Conservation (phyloP, 116 monocot species). For the Dioscorea cayenensis region DNA sequence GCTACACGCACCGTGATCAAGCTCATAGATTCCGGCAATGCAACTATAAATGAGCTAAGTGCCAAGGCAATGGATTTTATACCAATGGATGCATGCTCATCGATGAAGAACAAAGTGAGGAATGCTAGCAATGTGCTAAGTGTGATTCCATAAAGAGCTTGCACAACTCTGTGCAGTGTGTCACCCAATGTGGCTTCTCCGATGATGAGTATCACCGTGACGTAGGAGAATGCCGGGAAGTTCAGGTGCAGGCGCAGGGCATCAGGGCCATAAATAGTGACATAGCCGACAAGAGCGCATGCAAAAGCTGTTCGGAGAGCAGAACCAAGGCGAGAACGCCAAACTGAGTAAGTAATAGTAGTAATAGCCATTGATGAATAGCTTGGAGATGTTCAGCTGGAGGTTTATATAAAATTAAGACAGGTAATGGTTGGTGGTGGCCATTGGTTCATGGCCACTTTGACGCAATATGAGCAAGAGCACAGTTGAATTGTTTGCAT, state of each 20-base stretch:
- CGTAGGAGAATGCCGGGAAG: slow-evolving; percentile 59
- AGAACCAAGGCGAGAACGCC: slow-evolving; percentile 22
- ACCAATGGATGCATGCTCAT: slow-evolving; percentile 7
- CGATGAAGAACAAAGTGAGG: slow-evolving; percentile 19
- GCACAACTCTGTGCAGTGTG: slow-evolving; percentile 20
- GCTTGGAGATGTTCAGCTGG: too few relatives aligned
- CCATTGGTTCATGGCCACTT: neutral
- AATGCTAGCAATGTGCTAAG: slow-evolving; percentile 25
- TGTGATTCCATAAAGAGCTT: slow-evolving; percentile 22
- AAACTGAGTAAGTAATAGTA: neutral
- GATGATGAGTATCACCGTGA: slow-evolving; percentile 29
- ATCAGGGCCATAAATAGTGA: slow-evolving; percentile 24
- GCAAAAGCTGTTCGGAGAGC: slow-evolving; percentile 45
- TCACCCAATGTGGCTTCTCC: slow-evolving; percentile 43
- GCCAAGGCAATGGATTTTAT: slow-evolving; percentile 21
- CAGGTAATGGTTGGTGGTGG: too few relatives aligned
- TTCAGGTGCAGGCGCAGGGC: slow-evolving; percentile 11
- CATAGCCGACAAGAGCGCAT: slow-evolving; percentile 30
- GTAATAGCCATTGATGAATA: neutral
- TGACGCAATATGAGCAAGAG: neutral
- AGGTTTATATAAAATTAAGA: too few relatives aligned
- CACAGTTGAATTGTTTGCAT: too few relatives aligned
- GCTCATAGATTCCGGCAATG: slow-evolving; percentile 17
- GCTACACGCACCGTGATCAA: slow-evolving; percentile 39
- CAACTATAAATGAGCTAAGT: slow-evolving; percentile 28